These are phyloP conservation scores for Planoprotostelium fungivorum DNA, from an alignment of 78 protist species.

Conservation along the genomic window DNA sequence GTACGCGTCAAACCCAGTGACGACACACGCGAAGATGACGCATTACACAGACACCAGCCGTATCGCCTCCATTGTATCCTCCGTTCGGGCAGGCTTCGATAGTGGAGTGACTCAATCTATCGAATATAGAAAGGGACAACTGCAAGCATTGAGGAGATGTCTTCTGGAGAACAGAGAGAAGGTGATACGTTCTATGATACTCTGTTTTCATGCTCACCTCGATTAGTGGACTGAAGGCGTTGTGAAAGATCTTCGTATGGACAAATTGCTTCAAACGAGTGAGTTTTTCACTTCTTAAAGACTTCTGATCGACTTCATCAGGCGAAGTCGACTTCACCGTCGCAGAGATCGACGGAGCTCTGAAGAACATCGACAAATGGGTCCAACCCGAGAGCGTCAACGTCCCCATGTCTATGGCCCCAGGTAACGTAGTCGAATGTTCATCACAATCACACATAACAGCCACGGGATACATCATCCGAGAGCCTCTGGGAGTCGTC, in stretches of 20 bases:
- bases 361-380: constrained; percentile 25
- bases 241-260: not conserved
- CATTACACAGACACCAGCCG: not conserved
- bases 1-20: not conserved
- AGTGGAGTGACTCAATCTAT: not conserved
- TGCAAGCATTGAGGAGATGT: not conserved
- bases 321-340: constrained; percentile 25
- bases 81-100: not conserved
- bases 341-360: constrained; percentile 29
- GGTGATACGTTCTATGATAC: no score
- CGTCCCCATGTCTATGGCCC: constrained; percentile 14
- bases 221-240: not conserved
- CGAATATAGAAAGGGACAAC: not conserved
- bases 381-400: constrained; percentile 35
- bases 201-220: not conserved
- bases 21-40: not conserved
- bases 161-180: not conserved
- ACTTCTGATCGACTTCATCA: constrained; percentile 3
- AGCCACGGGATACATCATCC: constrained; percentile 27
- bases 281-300: not conserved
- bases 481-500: constrained; percentile 87
- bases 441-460: constrained; percentile 2
- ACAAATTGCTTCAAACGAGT: not conserved
- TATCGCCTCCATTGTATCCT: not conserved
- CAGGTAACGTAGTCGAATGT: not conserved